Conservation (phyloP, 2,329 filamentous ascomycete species). For the Simplicillium aogashimaense region DNA sequence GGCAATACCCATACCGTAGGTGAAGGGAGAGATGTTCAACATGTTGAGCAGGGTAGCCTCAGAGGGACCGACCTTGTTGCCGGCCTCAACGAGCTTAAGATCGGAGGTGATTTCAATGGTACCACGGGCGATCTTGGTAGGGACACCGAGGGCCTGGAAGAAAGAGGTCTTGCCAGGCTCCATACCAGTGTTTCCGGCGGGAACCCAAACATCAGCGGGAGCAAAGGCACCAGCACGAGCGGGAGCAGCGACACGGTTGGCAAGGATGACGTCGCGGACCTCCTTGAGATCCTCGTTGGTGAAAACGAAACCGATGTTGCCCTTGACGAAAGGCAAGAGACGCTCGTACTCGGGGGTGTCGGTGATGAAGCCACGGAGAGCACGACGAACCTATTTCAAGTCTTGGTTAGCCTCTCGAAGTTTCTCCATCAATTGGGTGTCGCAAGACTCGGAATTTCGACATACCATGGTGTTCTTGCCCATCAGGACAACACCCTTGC, state of each 20-base stretch:
- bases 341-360: conserved; percentile 97
- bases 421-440: conserved; percentile 1
- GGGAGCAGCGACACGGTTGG: conserved; percentile 95
- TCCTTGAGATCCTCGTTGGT: conserved; percentile 93
- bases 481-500: conserved; percentile 93
- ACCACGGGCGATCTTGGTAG: conserved; percentile 99
- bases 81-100: conserved; percentile 93
- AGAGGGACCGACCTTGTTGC: conserved; percentile 91
- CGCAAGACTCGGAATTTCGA: conserved; percentile 1
- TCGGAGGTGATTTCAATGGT: conserved; percentile 99
- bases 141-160: conserved; percentile 99
- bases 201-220: conserved; percentile 85
- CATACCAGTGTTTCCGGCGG: conserved; percentile 99
- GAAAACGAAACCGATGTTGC: conserved; percentile 99
- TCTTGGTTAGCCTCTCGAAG: conserved; percentile 8
- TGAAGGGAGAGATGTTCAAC: conserved; percentile 99
- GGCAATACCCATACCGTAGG: conserved; percentile 91
- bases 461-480: conserved; percentile 99
- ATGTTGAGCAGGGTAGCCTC: conserved; percentile 99
- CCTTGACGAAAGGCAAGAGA: conserved; percentile 89
- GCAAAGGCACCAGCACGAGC: conserved; percentile 97
- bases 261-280: conserved; percentile 85
- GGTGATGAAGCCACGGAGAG: conserved; percentile 83
- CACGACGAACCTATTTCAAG: conserved; percentile 68
- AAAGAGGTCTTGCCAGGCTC: conserved; percentile 99